Evolutionary conservation across 1,284 basidiomycete species (phyloP).

Genomic region (Ustilago vetiveriae): DNA sequence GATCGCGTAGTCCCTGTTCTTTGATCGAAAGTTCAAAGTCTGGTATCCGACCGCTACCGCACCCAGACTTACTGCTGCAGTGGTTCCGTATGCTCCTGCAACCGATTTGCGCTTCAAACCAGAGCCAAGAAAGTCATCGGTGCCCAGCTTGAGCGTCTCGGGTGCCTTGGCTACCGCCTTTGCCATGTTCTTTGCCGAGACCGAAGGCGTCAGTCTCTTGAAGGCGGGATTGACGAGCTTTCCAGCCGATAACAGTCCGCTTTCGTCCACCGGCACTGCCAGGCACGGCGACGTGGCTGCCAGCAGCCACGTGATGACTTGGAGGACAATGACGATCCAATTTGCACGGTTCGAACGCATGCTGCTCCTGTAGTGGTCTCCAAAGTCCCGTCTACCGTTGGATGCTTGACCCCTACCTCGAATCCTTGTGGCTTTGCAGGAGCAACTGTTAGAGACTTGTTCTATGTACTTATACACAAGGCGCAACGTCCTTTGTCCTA

Average conservation of each 20-base stretch:
- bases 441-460: too few species aligned
- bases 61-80: constrained; percentile 20
- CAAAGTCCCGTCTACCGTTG: too few species aligned
- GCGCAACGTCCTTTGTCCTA: too few species aligned
- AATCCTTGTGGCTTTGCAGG: too few species aligned
- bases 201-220: background rate
- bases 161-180: constrained; percentile 8
- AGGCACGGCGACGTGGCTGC: background rate
- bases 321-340: background rate
- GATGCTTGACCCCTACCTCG: too few species aligned
- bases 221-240: background rate
- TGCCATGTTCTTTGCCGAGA: constrained; percentile 2
- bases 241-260: background rate
- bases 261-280: background rate
- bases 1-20: background rate
- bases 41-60: constrained; percentile 34
- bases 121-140: constrained; percentile 19
- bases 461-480: too few species aligned
- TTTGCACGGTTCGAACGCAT: background rate
- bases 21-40: constrained; percentile 13
- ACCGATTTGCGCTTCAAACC: constrained; percentile 36
- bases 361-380: background rate
- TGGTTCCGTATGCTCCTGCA: constrained; percentile 22
- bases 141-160: constrained; percentile 13
- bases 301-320: constrained; percentile 1